Conservation (phyloP, 352 stramenopile genomes). For the Phytopythium vexans region DNA sequence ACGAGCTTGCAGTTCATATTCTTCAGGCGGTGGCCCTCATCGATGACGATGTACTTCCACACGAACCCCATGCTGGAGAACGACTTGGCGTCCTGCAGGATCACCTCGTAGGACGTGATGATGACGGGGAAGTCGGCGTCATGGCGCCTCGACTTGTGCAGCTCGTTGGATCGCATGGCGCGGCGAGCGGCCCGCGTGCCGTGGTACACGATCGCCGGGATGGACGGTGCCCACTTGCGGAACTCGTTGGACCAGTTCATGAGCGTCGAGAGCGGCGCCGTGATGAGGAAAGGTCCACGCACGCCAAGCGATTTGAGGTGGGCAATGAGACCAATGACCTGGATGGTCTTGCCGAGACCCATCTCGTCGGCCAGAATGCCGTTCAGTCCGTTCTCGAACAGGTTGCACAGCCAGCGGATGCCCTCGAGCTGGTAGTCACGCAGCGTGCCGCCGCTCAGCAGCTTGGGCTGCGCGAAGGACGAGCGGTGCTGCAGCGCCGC, state of each 20-base stretch:
- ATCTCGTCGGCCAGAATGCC: slow-evolving; percentile 90
- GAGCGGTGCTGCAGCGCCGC: slow-evolving; percentile 20
- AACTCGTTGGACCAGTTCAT: slow-evolving; percentile 97
- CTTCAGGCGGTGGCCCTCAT: slow-evolving; percentile 98
- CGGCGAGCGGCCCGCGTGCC: slow-evolving; percentile 66
- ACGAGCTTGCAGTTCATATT: slow-evolving; percentile 97
- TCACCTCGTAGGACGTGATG: slow-evolving; percentile 89
- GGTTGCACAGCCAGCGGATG: slow-evolving; percentile 95
- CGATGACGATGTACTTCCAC: slow-evolving; percentile 96
- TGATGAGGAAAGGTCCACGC: slow-evolving; percentile 95
- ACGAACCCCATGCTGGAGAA: slow-evolving; percentile 65
- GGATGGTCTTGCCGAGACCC: slow-evolving; percentile 91
- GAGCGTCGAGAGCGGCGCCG: slow-evolving; percentile 97
- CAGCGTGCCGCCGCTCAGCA: slow-evolving; percentile 77
- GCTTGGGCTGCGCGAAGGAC: slow-evolving; percentile 64
- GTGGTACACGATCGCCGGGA: slow-evolving; percentile 98
- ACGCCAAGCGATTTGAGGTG: slow-evolving; percentile 90
- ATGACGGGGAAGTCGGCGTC: slow-evolving; percentile 79
- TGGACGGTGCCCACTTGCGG: slow-evolving; percentile 67
- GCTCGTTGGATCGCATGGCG: slow-evolving; percentile 39
- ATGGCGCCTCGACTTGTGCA: slow-evolving; percentile 48
- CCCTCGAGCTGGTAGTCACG: slow-evolving; percentile 97
- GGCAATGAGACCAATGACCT: slow-evolving; percentile 92
- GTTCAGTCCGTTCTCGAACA: slow-evolving; percentile 97
- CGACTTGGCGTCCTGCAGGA: slow-evolving; percentile 61